Conservation (phyloP, 2,329 filamentous ascomycete genomes). For the Fusarium oxysporum region DNA sequence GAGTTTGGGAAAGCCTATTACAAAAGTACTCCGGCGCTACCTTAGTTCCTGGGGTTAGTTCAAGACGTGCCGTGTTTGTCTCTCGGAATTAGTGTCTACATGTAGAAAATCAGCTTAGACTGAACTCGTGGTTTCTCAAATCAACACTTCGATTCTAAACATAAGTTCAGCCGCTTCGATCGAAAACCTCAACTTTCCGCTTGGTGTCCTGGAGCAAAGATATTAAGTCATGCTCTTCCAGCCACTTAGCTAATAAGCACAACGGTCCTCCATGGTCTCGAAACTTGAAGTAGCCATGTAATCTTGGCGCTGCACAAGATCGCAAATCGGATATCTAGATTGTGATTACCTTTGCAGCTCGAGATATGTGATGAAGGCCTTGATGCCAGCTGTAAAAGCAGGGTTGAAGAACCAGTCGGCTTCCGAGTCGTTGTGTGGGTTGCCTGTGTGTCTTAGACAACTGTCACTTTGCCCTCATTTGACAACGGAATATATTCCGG, state of each 20-base stretch:
- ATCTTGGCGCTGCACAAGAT: constrained; percentile 1
- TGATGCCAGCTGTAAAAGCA: not conserved
- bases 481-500: not conserved
- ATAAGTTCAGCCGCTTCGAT: not conserved
- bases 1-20: not conserved
- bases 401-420: not conserved
- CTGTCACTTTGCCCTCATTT: not conserved
- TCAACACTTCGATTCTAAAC: not conserved
- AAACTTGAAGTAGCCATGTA: not conserved
- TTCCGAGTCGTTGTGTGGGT: not conserved
- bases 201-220: not conserved
- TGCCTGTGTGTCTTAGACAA: not conserved
- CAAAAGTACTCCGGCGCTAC: not conserved
- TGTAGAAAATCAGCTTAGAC: not conserved
- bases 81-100: not conserved
- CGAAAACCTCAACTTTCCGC: not conserved
- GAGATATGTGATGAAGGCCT: not conserved
- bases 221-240: not conserved
- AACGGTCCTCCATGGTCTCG: not conserved
- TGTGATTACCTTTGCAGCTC: not conserved
- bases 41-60: not conserved
- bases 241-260: not conserved
- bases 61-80: not conserved
- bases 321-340: not conserved
- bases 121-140: not conserved